Conservation (phyloP, 306 rosid genomes). For the Glycyrrhiza uralensis region DNA sequence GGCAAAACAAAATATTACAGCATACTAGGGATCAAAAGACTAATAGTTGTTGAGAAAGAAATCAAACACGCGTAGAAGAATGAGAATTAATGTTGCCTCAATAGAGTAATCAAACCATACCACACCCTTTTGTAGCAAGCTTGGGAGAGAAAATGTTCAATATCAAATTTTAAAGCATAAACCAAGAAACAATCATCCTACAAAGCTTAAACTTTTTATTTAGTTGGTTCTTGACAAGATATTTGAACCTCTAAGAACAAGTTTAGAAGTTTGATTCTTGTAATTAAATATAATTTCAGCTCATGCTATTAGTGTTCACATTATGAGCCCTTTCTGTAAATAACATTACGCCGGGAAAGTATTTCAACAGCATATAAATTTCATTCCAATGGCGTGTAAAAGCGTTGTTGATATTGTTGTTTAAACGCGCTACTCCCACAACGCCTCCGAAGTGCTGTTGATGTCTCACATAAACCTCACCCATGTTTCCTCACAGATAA, state of each 20-base stretch:
- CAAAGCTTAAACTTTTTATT: background rate
- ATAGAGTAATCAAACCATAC: slow-evolving; percentile 6
- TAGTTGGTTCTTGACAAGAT: background rate
- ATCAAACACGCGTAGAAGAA: background rate
- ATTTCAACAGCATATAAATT: no score
- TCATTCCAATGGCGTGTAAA: no score
- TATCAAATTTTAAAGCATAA: background rate
- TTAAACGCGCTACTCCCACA: no score
- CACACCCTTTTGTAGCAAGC: background rate
- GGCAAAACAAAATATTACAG: no score
- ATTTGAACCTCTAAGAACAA: background rate
- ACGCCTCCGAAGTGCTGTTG: no score
- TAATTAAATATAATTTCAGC: background rate
- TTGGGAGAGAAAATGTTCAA: background rate
- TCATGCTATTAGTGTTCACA: background rate
- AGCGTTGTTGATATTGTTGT: no score
- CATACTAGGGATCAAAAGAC: no score
- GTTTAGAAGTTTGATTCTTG: background rate
- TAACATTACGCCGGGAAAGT: no score
- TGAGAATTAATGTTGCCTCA: background rate
- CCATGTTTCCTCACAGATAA: no score
- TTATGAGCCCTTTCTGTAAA: background rate
- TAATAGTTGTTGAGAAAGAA: background rate
- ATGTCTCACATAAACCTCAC: no score
- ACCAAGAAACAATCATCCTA: background rate